A percentile compares a stretch with the other conserved stretches of the same genome.
Evolutionary conservation across 805 yeast species (phyloP).

Genomic region (Yarrowia divulgata): DNA sequence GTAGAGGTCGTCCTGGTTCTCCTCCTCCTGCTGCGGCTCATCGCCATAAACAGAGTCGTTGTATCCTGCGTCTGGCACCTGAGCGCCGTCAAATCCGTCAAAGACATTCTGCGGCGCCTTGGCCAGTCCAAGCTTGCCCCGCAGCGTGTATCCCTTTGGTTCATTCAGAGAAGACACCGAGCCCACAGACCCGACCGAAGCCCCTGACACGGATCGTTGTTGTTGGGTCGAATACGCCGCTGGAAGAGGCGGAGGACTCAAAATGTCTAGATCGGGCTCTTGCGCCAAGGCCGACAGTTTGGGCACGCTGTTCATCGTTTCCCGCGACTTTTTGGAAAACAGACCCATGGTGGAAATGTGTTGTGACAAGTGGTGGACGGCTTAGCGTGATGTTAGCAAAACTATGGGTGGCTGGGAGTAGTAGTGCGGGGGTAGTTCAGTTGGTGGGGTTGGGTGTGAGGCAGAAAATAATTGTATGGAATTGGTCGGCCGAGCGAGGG

Average conservation of each 20-base stretch:
- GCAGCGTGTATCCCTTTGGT: conserved; percentile 12
- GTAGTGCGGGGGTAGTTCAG: not conserved
- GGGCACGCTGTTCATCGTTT: not conserved
- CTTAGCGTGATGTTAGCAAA: not conserved
- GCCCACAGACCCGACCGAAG: not conserved
- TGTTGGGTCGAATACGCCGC: no score
- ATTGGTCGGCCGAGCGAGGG: no score
- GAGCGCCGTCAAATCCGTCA: conserved; percentile 19
- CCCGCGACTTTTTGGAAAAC: conserved; percentile 17
- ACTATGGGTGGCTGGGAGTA: not conserved
- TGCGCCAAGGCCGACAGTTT: conserved; percentile 11
- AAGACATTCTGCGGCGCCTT: conserved; percentile 11
- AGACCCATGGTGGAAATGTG: conserved; percentile 9
- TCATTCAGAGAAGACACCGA: conserved; percentile 4
- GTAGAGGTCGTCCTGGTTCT: not conserved
- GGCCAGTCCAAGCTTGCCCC: conserved; percentile 14
- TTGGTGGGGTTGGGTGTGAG: not conserved
- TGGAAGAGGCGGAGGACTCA: conserved; percentile 16
- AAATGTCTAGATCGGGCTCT: not conserved
- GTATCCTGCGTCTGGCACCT: not conserved
- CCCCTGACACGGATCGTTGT: conserved; percentile 2
- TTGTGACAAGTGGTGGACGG: not conserved
- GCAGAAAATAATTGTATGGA: no score
- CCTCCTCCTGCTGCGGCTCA: not conserved
- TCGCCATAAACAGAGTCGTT: not conserved